A percentile compares a stretch with the other conserved stretches of the same genome.
Conservation (phyloP, 2,329 filamentous ascomycete species). For the Albophoma yamanashiensis region DNA sequence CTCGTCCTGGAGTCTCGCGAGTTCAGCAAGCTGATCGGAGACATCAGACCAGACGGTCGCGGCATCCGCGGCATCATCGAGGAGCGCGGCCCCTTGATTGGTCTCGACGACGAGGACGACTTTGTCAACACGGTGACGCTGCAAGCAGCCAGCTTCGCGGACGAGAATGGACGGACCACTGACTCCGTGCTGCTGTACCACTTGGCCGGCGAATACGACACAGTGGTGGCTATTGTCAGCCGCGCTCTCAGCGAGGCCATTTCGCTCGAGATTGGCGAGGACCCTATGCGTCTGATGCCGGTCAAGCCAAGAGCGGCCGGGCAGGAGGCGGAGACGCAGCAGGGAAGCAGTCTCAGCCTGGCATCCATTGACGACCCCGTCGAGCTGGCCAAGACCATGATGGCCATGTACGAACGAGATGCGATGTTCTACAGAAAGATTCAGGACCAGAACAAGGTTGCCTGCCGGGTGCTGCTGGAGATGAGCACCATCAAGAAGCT, state of each 20-base stretch:
- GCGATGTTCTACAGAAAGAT: slow-evolving; percentile 51
- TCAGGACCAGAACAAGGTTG: slow-evolving; percentile 43
- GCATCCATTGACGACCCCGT: slow-evolving; percentile 50
- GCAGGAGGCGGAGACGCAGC: slow-evolving; percentile 21
- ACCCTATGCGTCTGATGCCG: slow-evolving; percentile 66
- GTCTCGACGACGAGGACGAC: slow-evolving; percentile 66
- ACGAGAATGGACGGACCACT: slow-evolving; percentile 86
- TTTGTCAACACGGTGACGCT: slow-evolving; percentile 88
- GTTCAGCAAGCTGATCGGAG: slow-evolving; percentile 86
- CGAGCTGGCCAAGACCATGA: slow-evolving; percentile 49
- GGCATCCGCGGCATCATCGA: slow-evolving; percentile 83
- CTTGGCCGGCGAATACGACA: slow-evolving; percentile 89
- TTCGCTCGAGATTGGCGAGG: slow-evolving; percentile 74
- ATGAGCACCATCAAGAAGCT: slow-evolving; percentile 51
- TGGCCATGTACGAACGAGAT: slow-evolving; percentile 51
- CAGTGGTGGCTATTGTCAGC: slow-evolving; percentile 83
- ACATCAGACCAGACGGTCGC: slow-evolving; percentile 76
- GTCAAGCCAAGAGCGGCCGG: slow-evolving; percentile 57
- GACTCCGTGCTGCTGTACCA: slow-evolving; percentile 94
- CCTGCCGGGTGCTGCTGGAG: slow-evolving; percentile 45
- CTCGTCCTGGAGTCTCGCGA: slow-evolving; percentile 94
- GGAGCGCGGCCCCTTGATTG: slow-evolving; percentile 71
- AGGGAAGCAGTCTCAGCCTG: slow-evolving; percentile 48
- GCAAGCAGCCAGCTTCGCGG: slow-evolving; percentile 83
- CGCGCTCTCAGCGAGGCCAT: slow-evolving; percentile 84